phyloP scores from a whole-genome alignment of 2,329 filamentous ascomycete species.

The Neopestalotiopsis sp. region DNA sequence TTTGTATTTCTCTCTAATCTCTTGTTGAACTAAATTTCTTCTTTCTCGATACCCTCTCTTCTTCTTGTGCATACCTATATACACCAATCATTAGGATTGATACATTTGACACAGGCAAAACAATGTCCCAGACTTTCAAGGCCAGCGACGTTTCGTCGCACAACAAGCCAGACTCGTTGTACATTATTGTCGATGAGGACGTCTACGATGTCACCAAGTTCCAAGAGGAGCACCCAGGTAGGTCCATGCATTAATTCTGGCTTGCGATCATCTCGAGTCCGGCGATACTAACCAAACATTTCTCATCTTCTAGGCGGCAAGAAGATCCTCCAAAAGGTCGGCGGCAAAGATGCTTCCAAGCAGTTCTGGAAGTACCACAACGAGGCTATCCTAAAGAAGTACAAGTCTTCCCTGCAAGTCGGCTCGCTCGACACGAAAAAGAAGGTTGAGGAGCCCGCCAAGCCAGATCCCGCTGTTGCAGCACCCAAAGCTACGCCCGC shows the following conservation, averaged over 20 bases:
- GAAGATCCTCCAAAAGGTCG: slow-evolving; percentile 68
- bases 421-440: slow-evolving; percentile 84
- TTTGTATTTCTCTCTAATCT: neutral
- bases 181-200: slow-evolving; percentile 91
- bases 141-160: slow-evolving; percentile 87
- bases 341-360: slow-evolving; percentile 70
- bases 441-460: slow-evolving; percentile 60
- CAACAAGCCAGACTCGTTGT: slow-evolving; percentile 85
- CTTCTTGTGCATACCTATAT: neutral
- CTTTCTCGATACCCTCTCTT: neutral
- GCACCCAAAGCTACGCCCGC: slow-evolving; percentile 44
- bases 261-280: neutral
- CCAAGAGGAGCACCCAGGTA: slow-evolving; percentile 83
- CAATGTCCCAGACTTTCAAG: slow-evolving; percentile 88
- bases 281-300: neutral
- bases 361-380: slow-evolving; percentile 82
- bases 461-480: slow-evolving; percentile 55
- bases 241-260: slow-evolving; percentile 30
- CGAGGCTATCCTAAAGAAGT: slow-evolving; percentile 87
- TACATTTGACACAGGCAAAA: slow-evolving; percentile 31
- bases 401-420: slow-evolving; percentile 75
- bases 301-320: slow-evolving; percentile 56
- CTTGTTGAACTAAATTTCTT: neutral
- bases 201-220: slow-evolving; percentile 95
- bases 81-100: neutral